phyloP scores from a whole-genome alignment of 441 rosid genomes.

The Adansonia rubrostipa region DNA sequence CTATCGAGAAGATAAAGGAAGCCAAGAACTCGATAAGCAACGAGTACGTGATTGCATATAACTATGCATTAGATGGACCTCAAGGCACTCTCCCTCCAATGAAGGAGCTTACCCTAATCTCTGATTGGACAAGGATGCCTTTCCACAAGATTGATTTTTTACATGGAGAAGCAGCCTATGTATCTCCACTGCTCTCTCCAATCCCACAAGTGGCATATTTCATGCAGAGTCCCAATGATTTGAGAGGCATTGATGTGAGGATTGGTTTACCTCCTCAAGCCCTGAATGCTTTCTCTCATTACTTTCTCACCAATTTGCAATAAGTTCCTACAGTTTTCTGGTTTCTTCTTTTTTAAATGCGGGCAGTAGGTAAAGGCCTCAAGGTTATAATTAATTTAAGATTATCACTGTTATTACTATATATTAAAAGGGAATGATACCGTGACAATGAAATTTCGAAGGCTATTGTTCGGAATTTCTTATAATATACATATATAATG shows the following conservation, averaged over 20 bases:
- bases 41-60: conserved; percentile 59
- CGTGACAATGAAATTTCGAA: background rate
- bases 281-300: conserved; percentile 41
- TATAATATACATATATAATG: background rate
- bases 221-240: conserved; percentile 63
- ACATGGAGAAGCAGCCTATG: conserved; percentile 46
- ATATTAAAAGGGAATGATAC: background rate
- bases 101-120: conserved; percentile 57
- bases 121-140: conserved; percentile 76
- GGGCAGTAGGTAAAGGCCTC: background rate
- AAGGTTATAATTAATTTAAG: background rate
- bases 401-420: background rate
- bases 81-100: conserved; percentile 56
- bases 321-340: background rate
- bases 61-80: conserved; percentile 53
- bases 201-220: conserved; percentile 69
- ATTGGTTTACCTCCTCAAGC: conserved; percentile 56
- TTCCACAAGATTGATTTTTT: conserved; percentile 61
- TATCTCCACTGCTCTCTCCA: conserved; percentile 61
- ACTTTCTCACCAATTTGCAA: conserved; percentile 36
- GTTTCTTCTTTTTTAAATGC: background rate
- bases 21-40: conserved; percentile 56
- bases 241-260: conserved; percentile 51
- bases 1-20: conserved; percentile 53
- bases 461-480: background rate